Base-by-base conservation (phyloP, 306 rosid species). In the Gleditsia sinensis region DNA sequence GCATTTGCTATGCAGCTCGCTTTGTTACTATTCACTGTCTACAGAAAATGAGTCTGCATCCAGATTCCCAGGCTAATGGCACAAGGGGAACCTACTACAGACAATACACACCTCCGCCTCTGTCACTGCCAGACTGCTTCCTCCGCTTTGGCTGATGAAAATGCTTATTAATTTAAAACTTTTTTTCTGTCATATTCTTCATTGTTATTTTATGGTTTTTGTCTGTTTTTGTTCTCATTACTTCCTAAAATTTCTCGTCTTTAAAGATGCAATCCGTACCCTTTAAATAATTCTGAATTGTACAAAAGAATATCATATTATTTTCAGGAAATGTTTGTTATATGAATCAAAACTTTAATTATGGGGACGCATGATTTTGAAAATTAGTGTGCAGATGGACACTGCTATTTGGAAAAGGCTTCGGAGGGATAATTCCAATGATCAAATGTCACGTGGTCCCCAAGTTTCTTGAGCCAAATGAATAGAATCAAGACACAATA, bases 371-470 rank as follows among this genome's bases (percentile, higher is more conserved):
- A 28, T 13, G 28, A 61, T 51, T 13, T 16, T 2, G 58, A 78
- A 62, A 37, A 71, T 53, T 53, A 10, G 25, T 60, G 13, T 9
- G 10, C 1, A 0, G 10, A 21, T 24, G 61, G 36, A 58, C 12
- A 5, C 1, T 58, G 12, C 6, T 58, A 56, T 56, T 63, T 53
- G 40, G 72, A 32, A 51, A 32, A 12, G 53, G 21, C 12, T 48
- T 28, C 19, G 19, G 5, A 36, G 28, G 74, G n/a, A 77, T 72
- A 60, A 24, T 75, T 57, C 49, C 63, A 40, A 13, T 56, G 40
- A 40, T 57, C 69, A 58, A 27, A 48, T 55, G 70, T 67, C 71
- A 58, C 8, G 84, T 30, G 77, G 79, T 83, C 86, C 74, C 83
- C 30, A 67, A 55, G 33, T 82, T 43, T 68, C 37, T 67, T 10